phyloP scores from a whole-genome alignment of 2,329 filamentous ascomycete species.

The Diaporthe amygdali region DNA sequence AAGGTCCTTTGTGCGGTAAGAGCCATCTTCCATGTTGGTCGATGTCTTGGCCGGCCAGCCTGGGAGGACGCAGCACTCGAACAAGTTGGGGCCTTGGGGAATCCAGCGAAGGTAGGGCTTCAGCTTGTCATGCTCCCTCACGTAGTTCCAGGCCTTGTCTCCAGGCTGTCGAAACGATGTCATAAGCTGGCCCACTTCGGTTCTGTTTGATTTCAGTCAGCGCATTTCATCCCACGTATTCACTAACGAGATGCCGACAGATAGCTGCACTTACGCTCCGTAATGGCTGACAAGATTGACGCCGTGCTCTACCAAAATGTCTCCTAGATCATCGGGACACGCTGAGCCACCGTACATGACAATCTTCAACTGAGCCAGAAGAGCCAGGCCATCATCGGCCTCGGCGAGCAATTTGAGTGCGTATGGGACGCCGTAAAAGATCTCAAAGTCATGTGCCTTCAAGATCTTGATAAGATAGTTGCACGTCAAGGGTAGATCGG shows the following conservation, averaged over 20 bases:
- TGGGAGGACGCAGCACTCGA: conserved; percentile 42
- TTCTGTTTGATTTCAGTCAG: conserved; percentile 33
- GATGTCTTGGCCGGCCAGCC: conserved; percentile 42
- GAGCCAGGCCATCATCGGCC: conserved; percentile 55
- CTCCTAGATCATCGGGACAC: conserved; percentile 64
- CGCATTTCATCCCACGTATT: accelerated
- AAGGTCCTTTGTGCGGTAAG: conserved; percentile 42
- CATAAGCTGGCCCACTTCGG: conserved; percentile 67
- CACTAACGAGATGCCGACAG: neutral
- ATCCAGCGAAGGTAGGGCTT: conserved; percentile 40
- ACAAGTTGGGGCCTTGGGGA: conserved; percentile 40
- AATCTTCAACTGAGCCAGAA: conserved; percentile 51
- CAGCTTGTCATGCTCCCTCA: conserved; percentile 51
- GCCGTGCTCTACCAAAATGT: conserved; percentile 55
- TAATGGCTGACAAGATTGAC: conserved; percentile 63
- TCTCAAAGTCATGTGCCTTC: conserved; percentile 49
- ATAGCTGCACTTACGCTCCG: conserved; percentile 50
- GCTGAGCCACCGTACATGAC: conserved; percentile 63
- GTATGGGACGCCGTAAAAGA: conserved; percentile 68
- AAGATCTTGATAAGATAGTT: conserved; percentile 52
- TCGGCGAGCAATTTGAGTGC: conserved; percentile 68
- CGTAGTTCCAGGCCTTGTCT: conserved; percentile 67
- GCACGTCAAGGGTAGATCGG: conserved; percentile 58
- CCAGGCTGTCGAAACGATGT: conserved; percentile 58
- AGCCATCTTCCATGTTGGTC: conserved; percentile 38